phyloP scores from a whole-genome alignment of 164 flowering plant species.

The Nymphaea thermarum region DNA sequence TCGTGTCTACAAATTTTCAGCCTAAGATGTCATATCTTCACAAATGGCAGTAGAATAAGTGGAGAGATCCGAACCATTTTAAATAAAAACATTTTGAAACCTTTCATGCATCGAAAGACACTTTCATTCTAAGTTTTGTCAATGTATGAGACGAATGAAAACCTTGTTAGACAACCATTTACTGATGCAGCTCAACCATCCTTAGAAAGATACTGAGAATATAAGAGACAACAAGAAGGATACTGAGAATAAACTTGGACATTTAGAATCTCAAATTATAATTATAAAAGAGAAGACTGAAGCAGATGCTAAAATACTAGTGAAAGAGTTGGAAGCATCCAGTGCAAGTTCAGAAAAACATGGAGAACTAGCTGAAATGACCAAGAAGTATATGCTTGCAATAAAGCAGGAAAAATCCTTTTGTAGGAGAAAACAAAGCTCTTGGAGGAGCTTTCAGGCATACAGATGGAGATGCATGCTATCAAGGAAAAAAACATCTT shows the following conservation, averaged over 20 bases:
- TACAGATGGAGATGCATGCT: conserved; percentile 48
- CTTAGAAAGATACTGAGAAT: conserved; percentile 14
- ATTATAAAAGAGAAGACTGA: conserved; percentile 34
- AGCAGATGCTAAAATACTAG: conserved; percentile 25
- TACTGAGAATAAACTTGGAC: conserved; percentile 21
- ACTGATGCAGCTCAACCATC: conserved; percentile 33
- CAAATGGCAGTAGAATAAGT: too few relatives aligned
- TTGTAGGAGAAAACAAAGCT: conserved; percentile 26
- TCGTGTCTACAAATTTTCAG: too few relatives aligned
- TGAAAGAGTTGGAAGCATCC: conserved; percentile 25
- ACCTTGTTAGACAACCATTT: conserved; percentile 61
- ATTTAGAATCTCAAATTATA: conserved; percentile 25
- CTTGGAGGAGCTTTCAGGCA: conserved; percentile 26
- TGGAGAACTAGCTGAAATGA: conserved; percentile 30
- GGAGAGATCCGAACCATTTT: too few relatives aligned
- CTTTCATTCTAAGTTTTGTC: conserved; percentile 85
- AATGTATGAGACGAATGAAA: conserved; percentile 88
- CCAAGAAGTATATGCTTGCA: conserved; percentile 27
- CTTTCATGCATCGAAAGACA: conserved; percentile 9
- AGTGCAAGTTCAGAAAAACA: conserved; percentile 39
- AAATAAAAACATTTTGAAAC: too few relatives aligned
- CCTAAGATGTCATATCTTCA: too few relatives aligned
- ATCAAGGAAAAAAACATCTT: conserved; percentile 27
- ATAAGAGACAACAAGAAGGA: conserved; percentile 6
- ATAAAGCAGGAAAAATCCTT: conserved; percentile 42